These are phyloP conservation scores for Spathaspora sp. DNA, from an alignment of 1,139 yeast genomes.

Conservation along the genomic window DNA sequence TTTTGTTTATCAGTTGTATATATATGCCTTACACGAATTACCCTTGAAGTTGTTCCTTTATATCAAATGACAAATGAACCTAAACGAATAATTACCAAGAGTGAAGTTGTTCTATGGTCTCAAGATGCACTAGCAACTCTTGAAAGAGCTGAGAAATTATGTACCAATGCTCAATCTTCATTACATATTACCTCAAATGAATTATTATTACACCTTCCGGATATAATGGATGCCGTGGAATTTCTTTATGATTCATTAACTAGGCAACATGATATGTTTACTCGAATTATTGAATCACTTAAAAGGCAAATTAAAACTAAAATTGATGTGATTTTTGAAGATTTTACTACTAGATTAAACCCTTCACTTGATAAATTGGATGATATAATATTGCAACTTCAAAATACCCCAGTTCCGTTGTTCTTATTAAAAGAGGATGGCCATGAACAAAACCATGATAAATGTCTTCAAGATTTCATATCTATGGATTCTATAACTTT, in stretches of 20 bases:
- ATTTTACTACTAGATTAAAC: constrained; percentile 13
- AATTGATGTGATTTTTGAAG: constrained; percentile 7
- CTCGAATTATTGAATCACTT: constrained; percentile 4
- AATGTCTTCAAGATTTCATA: constrained; percentile 29
- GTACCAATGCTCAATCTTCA: constrained; percentile 34
- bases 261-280: constrained; percentile 17
- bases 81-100: neutral
- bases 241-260: constrained; percentile 20
- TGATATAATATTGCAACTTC: constrained; percentile 23
- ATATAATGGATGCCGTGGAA: constrained; percentile 22
- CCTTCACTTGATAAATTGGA: constrained; percentile 29
- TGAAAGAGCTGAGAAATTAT: constrained; percentile 30
- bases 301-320: neutral
- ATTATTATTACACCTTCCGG: constrained; percentile 24
- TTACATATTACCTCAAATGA: constrained; percentile 24
- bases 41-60: neutral
- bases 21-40: neutral
- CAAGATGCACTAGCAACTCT: constrained; percentile 31
- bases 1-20: neutral
- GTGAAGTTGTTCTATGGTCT: constrained; percentile 23
- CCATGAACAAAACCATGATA: neutral
- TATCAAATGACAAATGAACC: neutral
- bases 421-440: constrained; percentile 19
- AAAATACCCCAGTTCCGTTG: constrained; percentile 28
- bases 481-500: constrained; percentile 33